Evolutionary conservation across 148 eudicot species (phyloP), one percentile per base, ranked within the genome.

Genomic region (Camellia japonica): DNA sequence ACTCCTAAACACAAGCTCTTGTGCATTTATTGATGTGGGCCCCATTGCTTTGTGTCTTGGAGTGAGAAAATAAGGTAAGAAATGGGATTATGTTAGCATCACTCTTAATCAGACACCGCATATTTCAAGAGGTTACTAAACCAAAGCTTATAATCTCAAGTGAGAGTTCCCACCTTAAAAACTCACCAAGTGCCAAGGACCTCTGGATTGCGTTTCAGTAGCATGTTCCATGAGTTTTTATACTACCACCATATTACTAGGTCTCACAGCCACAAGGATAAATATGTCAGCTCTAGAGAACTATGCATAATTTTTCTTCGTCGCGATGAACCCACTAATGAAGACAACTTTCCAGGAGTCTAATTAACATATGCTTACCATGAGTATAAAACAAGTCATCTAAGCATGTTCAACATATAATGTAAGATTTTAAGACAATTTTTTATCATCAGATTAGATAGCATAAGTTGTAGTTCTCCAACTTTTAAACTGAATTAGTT

Each of bases 401-500:
- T 4, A 52, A n/a, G 49, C 59, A 77, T 23, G 23, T 77, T 16
- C 71, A 20, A 20, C 12, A 67, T 13, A 3, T 41, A 7, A 3
- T n/a, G 7, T 6, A 11, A 41, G 16, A 59, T n/a, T 30, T 54
- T 44, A 14, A 42, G 68, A 41, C 13, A 30, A 12, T 4, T 52
- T n/a, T 41, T 41, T 67, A 2, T 52, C 0, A 20, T 65, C 58
- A 55, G 47, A 18, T 23, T 41, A n/a, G 13, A 44, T 49, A 38
- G 44, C 59, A 52, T 20, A 82, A 54, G 16, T 19, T 51, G 1
- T 68, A 81, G 38, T 7, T 12, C 16, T 46, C 69, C 8, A 12
- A 51, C 55, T 72, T 68, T 16, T 44, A 42, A 41, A 79, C 5
- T 5, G 12, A 74, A n/a, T 12, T 1, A 67, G 62, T 82, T 81